phyloP scores from a whole-genome alignment of 2,329 filamentous ascomycete species.

The Sarocladium strictum region DNA sequence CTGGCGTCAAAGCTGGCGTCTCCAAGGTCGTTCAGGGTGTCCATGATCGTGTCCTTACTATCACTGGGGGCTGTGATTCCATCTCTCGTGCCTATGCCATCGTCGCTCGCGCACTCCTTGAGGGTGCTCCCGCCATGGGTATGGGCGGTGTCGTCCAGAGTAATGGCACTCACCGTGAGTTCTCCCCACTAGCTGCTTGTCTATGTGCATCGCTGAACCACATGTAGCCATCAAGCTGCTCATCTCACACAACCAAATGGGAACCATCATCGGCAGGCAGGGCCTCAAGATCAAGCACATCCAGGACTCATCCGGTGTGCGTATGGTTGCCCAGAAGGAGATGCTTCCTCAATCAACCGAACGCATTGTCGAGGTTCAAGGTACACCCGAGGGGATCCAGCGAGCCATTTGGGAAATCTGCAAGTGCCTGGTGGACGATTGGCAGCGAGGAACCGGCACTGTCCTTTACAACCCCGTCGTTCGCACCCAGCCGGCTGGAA shows the following conservation, averaged over 20 bases:
- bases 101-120: constrained; percentile 83
- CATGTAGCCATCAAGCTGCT: constrained; percentile 84
- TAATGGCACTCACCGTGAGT: constrained; percentile 86
- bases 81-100: constrained; percentile 90
- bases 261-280: constrained; percentile 94
- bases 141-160: constrained; percentile 87
- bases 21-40: constrained; percentile 98
- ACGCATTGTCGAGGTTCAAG: constrained; percentile 94
- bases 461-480: constrained; percentile 97
- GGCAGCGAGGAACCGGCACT: constrained; percentile 93
- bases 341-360: constrained; percentile 99
- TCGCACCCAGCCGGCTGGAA: constrained; percentile 63
- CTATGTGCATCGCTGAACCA: background rate
- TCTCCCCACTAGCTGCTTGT: background rate
- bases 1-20: constrained; percentile 94
- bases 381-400: constrained; percentile 90
- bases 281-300: constrained; percentile 99
- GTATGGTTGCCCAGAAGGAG: constrained; percentile 99
- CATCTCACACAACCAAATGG: constrained; percentile 99
- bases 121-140: constrained; percentile 89
- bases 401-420: constrained; percentile 98
- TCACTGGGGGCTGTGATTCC: constrained; percentile 82
- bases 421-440: constrained; percentile 96
- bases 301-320: constrained; percentile 90
- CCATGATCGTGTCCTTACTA: constrained; percentile 92